A percentile compares a stretch with the other conserved stretches of the same genome.
Evolutionary conservation across 2,329 filamentous ascomycete species (phyloP).

Genomic region (Colletotrichum trifolii): DNA sequence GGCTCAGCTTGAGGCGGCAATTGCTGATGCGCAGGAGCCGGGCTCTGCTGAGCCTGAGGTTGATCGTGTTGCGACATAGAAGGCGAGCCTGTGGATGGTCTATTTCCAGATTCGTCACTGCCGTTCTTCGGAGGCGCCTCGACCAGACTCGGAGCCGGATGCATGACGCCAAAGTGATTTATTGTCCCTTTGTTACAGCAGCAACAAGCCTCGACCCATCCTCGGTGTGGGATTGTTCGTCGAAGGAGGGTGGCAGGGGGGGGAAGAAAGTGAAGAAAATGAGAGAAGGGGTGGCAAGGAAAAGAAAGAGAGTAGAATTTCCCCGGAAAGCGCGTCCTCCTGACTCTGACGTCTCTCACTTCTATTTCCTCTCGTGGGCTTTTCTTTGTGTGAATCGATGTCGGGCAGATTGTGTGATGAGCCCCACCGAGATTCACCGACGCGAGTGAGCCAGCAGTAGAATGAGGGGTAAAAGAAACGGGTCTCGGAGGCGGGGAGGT

Average conservation of each 20-base stretch:
- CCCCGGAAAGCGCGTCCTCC: too few relatives aligned
- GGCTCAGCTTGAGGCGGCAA: slow-evolving; percentile 39
- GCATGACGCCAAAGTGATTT: slow-evolving; percentile 45
- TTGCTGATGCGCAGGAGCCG: slow-evolving; percentile 30
- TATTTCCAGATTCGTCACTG: slow-evolving; percentile 38
- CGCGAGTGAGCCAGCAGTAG: slow-evolving; percentile 32
- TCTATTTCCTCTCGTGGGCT: slow-evolving; percentile 24
- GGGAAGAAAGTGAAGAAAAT: slow-evolving; percentile 13
- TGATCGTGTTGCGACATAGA: slow-evolving; percentile 35
- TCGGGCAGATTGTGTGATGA: slow-evolving; percentile 36
- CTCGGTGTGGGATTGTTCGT: slow-evolving; percentile 28
- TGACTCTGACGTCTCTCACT: neutral
- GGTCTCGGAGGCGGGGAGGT: slow-evolving; percentile 27
- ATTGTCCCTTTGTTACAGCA: slow-evolving; percentile 35
- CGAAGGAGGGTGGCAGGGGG: slow-evolving; percentile 5
- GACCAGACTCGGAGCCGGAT: slow-evolving; percentile 51
- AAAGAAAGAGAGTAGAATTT: neutral
- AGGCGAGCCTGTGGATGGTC: slow-evolving; percentile 35
- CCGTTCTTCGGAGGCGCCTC: slow-evolving; percentile 45
- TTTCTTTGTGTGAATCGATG: slow-evolving; percentile 33
- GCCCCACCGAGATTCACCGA: slow-evolving; percentile 40
- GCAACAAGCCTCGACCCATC: slow-evolving; percentile 33
- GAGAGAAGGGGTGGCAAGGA: slow-evolving; percentile 17
- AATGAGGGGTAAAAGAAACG: slow-evolving; percentile 38
- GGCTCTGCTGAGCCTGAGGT: slow-evolving; percentile 34